Evolutionary conservation across 1,139 yeast species (phyloP).

Genomic region (Debaryomycetaceae sp.): DNA sequence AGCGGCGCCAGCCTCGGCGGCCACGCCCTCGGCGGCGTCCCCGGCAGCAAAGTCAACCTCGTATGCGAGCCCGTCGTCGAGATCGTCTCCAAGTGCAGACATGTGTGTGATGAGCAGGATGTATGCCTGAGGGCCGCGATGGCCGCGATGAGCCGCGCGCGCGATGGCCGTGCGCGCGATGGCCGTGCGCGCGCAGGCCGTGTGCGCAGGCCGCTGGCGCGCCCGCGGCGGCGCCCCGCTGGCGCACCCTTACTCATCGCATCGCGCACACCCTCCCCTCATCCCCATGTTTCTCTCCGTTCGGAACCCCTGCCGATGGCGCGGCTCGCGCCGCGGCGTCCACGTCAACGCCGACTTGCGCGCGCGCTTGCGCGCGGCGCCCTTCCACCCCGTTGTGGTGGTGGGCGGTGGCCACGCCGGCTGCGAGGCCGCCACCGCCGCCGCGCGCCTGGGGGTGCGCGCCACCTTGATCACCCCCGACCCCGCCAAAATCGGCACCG

Average conservation of each 20-base stretch:
- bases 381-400: constrained; percentile 66
- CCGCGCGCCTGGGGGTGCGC: constrained; percentile 75
- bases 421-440: constrained; percentile 92
- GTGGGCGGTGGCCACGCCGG: constrained; percentile 99
- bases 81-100: constrained; percentile 45
- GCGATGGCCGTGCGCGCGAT: no score
- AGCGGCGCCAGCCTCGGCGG: constrained; percentile 11
- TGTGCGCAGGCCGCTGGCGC: no score
- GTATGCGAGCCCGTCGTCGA: constrained; percentile 66
- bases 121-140: no score
- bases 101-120: background rate
- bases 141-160: no score
- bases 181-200: no score
- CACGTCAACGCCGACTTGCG: constrained; percentile 37
- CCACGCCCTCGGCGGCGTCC: constrained; percentile 18
- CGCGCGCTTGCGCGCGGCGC: constrained; percentile 24
- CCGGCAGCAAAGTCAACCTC: constrained; percentile 32
- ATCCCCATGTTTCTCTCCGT: background rate
- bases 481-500: constrained; percentile 75
- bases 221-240: no score
- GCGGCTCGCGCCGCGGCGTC: constrained; percentile 14
- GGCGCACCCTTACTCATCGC: no score
- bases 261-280: no score
- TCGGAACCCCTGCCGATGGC: constrained; percentile 2
- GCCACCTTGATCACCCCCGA: constrained; percentile 80